Evolutionary conservation across 2,329 filamentous ascomycete species (phyloP), one percentile per base, ranked within the genome.

Genomic region (Metarhizium album): DNA sequence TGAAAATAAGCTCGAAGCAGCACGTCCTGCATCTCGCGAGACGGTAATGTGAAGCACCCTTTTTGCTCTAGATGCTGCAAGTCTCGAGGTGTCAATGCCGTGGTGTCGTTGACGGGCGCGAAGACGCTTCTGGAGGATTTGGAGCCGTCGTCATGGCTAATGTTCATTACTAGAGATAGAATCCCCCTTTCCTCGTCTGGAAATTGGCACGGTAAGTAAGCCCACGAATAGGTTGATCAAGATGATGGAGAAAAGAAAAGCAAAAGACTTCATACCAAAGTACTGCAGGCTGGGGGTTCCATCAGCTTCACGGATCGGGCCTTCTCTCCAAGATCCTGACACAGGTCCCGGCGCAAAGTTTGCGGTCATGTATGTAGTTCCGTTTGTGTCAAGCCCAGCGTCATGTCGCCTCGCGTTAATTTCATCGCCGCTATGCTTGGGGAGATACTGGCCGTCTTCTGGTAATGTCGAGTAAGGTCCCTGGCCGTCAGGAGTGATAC

Each of bases 1-100:
- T 57, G 52, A 35, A 62, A 64, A 50, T 62, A 62, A 8, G 48
- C 53, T 0, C 52, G 48, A 0, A 62, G 46, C 1, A 62, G 50
- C 0, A 45, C 46, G 22, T 60, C 53, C 20, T 53, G 38, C 6
- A 60, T 16, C 2, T 49, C 48, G 1, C 33, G 48, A 0, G 56
- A 37, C 2, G 55, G 57, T 1, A 59, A 24, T 4, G 54, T 51
- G 16, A 62, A 60, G 1, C 33, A 55, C 2, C 56, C 56, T 7
- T 57, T 57, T n/a, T 42, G 40, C 22, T n/a, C 16, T n/a, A 24
- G 18, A 1, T 20, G 22, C 18, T 24, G 18, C 18, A 18, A 24
- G 22, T 42, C 40, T 13, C 22, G 16, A 6, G 40, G 40, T 16
- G 9, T n/a, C 40, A 42, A n/a, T 7, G 40, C 3, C 40, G 40